A percentile compares a stretch with the other conserved stretches of the same genome.
phyloP scores from a whole-genome alignment of 345 rosid species.

The Rhodamnia rubescens region DNA sequence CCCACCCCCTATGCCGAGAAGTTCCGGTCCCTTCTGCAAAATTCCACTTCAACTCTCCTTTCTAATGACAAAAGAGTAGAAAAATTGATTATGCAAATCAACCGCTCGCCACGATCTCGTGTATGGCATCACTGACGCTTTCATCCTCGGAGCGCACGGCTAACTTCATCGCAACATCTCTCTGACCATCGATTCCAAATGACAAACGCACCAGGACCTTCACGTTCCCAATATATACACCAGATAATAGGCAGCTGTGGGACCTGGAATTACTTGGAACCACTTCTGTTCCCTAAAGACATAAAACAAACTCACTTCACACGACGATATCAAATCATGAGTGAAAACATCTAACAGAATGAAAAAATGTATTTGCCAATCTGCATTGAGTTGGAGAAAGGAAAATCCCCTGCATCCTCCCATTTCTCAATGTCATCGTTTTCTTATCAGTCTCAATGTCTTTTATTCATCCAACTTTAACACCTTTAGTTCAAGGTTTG shows the following conservation, averaged over 20 bases:
- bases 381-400: neutral
- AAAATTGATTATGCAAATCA: constrained; percentile 1
- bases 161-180: constrained; percentile 87
- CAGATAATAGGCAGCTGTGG: constrained; percentile 79
- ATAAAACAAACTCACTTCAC: neutral
- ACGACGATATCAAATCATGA: neutral
- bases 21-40: neutral
- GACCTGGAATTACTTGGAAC: constrained; percentile 87
- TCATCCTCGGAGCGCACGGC: constrained; percentile 75
- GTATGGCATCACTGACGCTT: constrained; percentile 72
- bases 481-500: neutral
- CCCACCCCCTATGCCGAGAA: neutral
- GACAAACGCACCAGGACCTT: constrained; percentile 74
- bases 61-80: neutral
- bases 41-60: neutral
- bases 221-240: constrained; percentile 79
- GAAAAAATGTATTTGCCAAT: neutral
- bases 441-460: neutral
- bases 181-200: constrained; percentile 74
- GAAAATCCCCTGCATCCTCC: neutral
- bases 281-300: constrained; percentile 68
- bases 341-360: neutral
- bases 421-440: neutral
- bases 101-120: constrained; percentile 81
- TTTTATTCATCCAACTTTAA: neutral